Base-by-base conservation (phyloP, 2,329 filamentous ascomycete genomes). In the Fusarium xylarioides region DNA sequence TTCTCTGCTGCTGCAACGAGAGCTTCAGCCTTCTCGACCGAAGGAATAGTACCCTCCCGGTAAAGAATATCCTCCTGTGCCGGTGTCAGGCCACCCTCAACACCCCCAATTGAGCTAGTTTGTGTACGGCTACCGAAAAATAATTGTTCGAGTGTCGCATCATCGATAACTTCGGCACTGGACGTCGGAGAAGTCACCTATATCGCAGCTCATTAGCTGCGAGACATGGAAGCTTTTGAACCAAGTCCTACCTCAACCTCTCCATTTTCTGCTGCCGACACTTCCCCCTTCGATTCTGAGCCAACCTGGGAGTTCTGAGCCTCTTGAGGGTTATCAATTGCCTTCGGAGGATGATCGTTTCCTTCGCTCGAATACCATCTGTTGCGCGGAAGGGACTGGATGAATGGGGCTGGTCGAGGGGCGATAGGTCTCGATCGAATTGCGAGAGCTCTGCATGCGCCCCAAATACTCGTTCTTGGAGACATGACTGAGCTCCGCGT, bases 51-150 rank as follows among this genome's bases (percentile, higher is more conserved):
- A 46, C 84, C 84, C 68, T 83, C 81, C 21, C 79, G 79, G 72
- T 84, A 85, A 21, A 88, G 78, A 10, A 83, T 81, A 46, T 83
- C 79, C 66, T 85, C 82, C 77, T 87, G 86, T 14, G 82, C 85
- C 21, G 78, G 74, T 55, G 82, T 85, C 72, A 85, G 74, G 12
- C 80, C 82, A 30, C 79, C 81, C 30, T 82, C 74, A 14, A 80
- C 82, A 30, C 79, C 80, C 30, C 81, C 74, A 7, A 66, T 52
- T 19, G 77, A 63, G 56, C 78, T 81, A 32, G 77, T 78, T 14
- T 74, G 73, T 21, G 73, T 72, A 37, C 80, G 79, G 11, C 82
- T 81, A 47, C 82, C 82, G 54, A 80, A 83, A 37, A 83, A 74
- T 26, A 83, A 74, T 57, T 82, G 74, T 58, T 83, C 81, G 32